Evolutionary conservation across 2,329 filamentous ascomycete species (phyloP).

Genomic region (Ophiocordyceps polyrhachis-furcata): DNA sequence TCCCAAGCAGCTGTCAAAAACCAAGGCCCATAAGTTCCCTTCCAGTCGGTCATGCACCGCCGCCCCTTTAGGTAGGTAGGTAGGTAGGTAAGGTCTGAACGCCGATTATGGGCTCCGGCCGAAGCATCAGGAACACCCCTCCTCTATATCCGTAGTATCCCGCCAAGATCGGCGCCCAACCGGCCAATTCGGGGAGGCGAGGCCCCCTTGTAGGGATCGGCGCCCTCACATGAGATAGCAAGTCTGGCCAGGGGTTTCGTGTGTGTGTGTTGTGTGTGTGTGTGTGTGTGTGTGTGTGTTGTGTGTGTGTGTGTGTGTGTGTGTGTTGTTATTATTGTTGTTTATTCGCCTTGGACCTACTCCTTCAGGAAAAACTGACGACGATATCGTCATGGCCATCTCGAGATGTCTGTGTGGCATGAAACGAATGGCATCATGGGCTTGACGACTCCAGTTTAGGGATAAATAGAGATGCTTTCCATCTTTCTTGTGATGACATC

Average conservation of each 20-base stretch:
- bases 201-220: constrained; percentile 1
- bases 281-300: too few species aligned
- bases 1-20: neutral
- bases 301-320: too few species aligned
- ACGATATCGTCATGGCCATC: neutral
- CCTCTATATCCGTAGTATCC: neutral
- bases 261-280: too few species aligned
- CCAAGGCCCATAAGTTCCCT: neutral
- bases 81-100: neutral
- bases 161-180: constrained; percentile 2
- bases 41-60: neutral
- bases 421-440: neutral
- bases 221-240: constrained; percentile 3
- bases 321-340: too few species aligned
- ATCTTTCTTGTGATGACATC: neutral
- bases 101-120: neutral
- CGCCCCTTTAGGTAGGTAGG: constrained; percentile 4
- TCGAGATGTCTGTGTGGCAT: neutral
- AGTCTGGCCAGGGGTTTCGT: neutral
- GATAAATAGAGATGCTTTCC: neutral
- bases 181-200: constrained; percentile 3
- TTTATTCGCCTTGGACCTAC: neutral
- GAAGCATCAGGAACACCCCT: neutral
- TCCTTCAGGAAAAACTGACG: neutral
- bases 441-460: neutral